A percentile compares a stretch with the other conserved stretches of the same genome.
Conservation (phyloP, 345 rosid species). For the Populus pruinosa region DNA sequence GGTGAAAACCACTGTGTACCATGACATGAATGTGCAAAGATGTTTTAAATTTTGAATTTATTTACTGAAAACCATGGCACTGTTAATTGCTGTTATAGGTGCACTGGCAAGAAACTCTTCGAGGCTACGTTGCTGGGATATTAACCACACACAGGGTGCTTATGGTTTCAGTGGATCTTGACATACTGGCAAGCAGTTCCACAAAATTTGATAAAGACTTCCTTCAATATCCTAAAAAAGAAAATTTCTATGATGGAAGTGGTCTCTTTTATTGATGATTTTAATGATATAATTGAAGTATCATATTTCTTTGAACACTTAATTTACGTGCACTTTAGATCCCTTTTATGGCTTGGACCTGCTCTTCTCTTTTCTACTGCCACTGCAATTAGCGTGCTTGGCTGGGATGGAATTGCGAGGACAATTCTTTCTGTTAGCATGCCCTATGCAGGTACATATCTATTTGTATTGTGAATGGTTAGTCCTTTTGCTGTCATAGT, state of each 20-base stretch:
- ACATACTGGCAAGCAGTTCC: conserved; percentile 77
- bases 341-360: conserved; percentile 96
- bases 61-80: conserved; percentile 4
- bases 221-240: conserved; percentile 85
- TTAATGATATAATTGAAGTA: conserved; percentile 4
- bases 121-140: conserved; percentile 93
- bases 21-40: background rate
- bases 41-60: conserved; percentile 1
- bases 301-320: conserved; percentile 39
- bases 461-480: conserved; percentile 11
- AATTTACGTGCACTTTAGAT: conserved; percentile 71
- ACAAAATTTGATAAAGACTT: conserved; percentile 78
- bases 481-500: background rate
- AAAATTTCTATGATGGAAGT: conserved; percentile 2
- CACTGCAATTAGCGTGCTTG: conserved; percentile 76
- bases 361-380: conserved; percentile 93
- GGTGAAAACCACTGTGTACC: background rate
- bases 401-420: conserved; percentile 97
- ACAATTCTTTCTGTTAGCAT: conserved; percentile 76
- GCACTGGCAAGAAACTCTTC: conserved; percentile 89
- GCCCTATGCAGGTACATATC: conserved; percentile 74
- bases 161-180: conserved; percentile 85
- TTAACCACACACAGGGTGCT: conserved; percentile 91
- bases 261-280: background rate
- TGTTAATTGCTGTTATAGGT: conserved; percentile 47